Evolutionary conservation across 768 basidiomycete genomes (phyloP).

Genomic region (Suillus alpinus): DNA sequence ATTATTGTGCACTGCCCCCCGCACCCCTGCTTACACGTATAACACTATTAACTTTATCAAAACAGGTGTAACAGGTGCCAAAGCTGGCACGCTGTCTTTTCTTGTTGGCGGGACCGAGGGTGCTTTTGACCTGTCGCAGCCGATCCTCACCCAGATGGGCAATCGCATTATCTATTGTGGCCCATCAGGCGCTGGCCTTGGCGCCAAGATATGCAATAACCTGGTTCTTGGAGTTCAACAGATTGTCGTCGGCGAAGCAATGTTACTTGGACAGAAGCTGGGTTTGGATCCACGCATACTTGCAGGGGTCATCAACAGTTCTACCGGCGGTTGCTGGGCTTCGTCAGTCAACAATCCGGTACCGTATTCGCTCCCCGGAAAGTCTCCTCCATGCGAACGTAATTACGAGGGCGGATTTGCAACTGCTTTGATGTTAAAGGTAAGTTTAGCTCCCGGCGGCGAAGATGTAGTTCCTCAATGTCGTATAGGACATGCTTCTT

Average conservation of each 20-base stretch:
- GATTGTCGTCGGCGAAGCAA: conserved; percentile 84
- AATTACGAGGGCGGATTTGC: conserved; percentile 87
- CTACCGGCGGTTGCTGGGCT: conserved; percentile 82
- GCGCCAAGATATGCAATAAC: conserved; percentile 92
- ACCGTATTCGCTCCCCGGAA: conserved; percentile 64
- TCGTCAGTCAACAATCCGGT: conserved; percentile 88
- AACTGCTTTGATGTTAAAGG: conserved; percentile 82
- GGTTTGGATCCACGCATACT: conserved; percentile 76
- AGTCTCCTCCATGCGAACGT: conserved; percentile 78
- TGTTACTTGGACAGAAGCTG: conserved; percentile 81
- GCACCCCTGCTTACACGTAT: conserved; percentile 3
- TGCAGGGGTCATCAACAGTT: conserved; percentile 81
- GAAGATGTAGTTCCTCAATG: conserved; percentile 8
- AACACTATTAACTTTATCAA: background rate
- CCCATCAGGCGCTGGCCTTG: conserved; percentile 74
- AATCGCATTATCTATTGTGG: conserved; percentile 82
- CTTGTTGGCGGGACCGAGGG: conserved; percentile 77
- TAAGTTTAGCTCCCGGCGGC: conserved; percentile 19
- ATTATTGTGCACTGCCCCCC: conserved; percentile 4
- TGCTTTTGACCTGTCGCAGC: conserved; percentile 55
- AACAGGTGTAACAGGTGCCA: conserved; percentile 80
- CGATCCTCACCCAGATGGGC: conserved; percentile 74
- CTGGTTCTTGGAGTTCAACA: conserved; percentile 76
- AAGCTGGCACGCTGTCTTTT: conserved; percentile 85
- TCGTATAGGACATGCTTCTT: conserved; percentile 75